A percentile compares a stretch with the other conserved stretches of the same genome.
phyloP scores from a whole-genome alignment of 1,139 yeast genomes.

The Debaryomyces sp. region DNA sequence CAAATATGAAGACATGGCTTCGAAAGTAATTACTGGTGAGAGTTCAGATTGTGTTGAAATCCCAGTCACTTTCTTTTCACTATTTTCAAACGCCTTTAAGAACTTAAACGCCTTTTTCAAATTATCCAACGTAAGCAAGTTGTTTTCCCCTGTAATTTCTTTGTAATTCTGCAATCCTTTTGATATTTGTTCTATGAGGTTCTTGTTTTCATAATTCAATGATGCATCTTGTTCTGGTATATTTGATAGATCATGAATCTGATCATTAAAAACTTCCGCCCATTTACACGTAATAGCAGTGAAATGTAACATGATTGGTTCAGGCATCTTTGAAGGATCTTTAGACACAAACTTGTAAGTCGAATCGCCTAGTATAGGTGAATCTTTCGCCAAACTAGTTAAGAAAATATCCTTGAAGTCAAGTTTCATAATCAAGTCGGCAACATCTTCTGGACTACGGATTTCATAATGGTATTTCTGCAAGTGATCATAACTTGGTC shows the following conservation, averaged over 20 bases:
- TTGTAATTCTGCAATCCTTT: background rate
- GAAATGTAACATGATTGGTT: conserved; percentile 27
- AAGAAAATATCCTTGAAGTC: conserved; percentile 31
- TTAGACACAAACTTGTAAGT: conserved; percentile 25
- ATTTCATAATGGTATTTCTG: conserved; percentile 34
- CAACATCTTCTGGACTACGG: conserved; percentile 36
- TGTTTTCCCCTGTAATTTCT: background rate
- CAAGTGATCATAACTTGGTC: conserved; percentile 20
- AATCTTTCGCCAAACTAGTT: conserved; percentile 31
- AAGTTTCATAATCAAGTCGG: conserved; percentile 35
- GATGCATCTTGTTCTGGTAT: conserved; percentile 12
- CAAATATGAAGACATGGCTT: conserved; percentile 24
- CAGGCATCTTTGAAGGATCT: conserved; percentile 16
- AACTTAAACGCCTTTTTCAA: background rate
- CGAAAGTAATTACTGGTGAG: conserved; percentile 21
- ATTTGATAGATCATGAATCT: conserved; percentile 20
- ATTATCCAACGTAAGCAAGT: background rate
- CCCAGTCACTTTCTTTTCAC: conserved; percentile 18
- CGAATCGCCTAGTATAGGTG: conserved; percentile 32
- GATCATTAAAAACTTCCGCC: conserved; percentile 31
- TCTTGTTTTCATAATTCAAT: conserved; percentile 12
- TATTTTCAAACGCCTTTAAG: conserved; percentile 24
- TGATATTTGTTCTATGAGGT: conserved; percentile 8
- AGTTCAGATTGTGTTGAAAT: conserved; percentile 16
- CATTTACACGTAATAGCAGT: conserved; percentile 34